phyloP scores from a whole-genome alignment of 345 rosid genomes.

The Aethionema arabicum region DNA sequence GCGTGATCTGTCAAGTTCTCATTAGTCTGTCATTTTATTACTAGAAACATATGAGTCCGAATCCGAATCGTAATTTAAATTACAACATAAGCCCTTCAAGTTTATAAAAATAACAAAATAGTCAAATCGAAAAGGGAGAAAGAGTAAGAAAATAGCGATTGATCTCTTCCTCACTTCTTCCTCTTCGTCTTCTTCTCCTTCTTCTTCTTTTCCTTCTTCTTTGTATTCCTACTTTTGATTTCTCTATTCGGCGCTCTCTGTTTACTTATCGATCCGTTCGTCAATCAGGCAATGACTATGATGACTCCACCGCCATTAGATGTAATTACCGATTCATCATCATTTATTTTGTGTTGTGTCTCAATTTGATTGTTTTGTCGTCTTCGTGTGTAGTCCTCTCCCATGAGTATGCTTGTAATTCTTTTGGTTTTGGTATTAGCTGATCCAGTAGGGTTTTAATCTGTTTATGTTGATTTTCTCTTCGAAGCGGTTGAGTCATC shows the following conservation, averaged over 20 bases:
- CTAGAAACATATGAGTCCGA: constrained; percentile 19
- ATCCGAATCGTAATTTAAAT: constrained; percentile 4
- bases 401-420: constrained; percentile 11
- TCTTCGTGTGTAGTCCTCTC: constrained; percentile 11
- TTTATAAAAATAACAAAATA: constrained; percentile 30
- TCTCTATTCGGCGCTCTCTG: constrained; percentile 14
- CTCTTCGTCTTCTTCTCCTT: constrained; percentile 6
- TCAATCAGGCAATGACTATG: constrained; percentile 60
- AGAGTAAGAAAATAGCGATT: constrained; percentile 29
- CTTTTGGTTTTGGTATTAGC: not conserved
- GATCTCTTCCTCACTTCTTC: constrained; percentile 37
- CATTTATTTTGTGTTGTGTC: constrained; percentile 13
- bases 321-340: constrained; percentile 42
- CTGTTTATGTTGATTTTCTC: not conserved
- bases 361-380: constrained; percentile 21
- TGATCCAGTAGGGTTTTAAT: constrained; percentile 35
- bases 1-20: constrained; percentile 30
- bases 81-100: constrained; percentile 22
- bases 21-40: constrained; percentile 35
- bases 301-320: constrained; percentile 80
- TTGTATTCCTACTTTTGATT: constrained; percentile 17
- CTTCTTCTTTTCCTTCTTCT: constrained; percentile 27
- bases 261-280: constrained; percentile 45
- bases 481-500: constrained; percentile 25
- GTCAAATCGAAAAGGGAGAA: constrained; percentile 36